A percentile compares a stretch with the other conserved stretches of the same genome.
These are phyloP conservation scores for Cutaneotrichosporon daszewskae DNA, from an alignment of 1,284 basidiomycete genomes.

Conservation along the genomic window DNA sequence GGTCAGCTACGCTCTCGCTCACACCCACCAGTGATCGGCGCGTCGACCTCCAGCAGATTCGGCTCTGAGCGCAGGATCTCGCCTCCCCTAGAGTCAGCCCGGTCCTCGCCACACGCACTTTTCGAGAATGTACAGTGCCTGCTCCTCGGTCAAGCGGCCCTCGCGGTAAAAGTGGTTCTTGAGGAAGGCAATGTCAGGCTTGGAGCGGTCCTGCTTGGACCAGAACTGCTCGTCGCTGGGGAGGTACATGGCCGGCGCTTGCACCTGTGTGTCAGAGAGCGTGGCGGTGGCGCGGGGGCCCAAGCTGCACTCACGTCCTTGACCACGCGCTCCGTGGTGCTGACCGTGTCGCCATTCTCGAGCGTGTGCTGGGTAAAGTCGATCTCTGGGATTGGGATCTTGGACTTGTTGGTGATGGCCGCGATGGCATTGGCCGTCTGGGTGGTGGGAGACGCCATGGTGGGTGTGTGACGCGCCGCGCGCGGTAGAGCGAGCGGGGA, in stretches of 20 bases:
- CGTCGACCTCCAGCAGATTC: conserved; percentile 84
- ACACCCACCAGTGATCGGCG: conserved; percentile 82
- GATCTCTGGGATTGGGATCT: conserved; percentile 59
- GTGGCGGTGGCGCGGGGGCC: too few species aligned
- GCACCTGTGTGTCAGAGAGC: conserved; percentile 56
- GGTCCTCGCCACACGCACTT: conserved; percentile 46
- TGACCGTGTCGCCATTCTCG: conserved; percentile 79
- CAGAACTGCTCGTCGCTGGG: conserved; percentile 94
- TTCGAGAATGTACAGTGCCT: conserved; percentile 79
- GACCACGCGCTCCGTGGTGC: conserved; percentile 50
- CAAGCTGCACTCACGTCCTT: conserved; percentile 50
- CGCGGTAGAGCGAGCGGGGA: background rate
- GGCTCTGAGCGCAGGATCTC: conserved; percentile 72
- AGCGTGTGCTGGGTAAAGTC: conserved; percentile 85
- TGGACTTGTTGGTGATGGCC: conserved; percentile 37
- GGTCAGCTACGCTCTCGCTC: conserved; percentile 9
- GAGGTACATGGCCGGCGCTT: conserved; percentile 87
- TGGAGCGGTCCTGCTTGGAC: conserved; percentile 70
- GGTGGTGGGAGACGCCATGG: conserved; percentile 37
- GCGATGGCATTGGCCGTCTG: conserved; percentile 45
- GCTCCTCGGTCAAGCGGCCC: conserved; percentile 82
- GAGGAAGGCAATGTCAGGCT: conserved; percentile 92
- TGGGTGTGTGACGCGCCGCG: background rate
- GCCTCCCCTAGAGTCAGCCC: conserved; percentile 53
- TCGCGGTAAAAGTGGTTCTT: conserved; percentile 99